Evolutionary conservation across 116 monocot species (phyloP), one percentile per base, ranked within the genome.

Genomic region (Trichopus zeylanicus): DNA sequence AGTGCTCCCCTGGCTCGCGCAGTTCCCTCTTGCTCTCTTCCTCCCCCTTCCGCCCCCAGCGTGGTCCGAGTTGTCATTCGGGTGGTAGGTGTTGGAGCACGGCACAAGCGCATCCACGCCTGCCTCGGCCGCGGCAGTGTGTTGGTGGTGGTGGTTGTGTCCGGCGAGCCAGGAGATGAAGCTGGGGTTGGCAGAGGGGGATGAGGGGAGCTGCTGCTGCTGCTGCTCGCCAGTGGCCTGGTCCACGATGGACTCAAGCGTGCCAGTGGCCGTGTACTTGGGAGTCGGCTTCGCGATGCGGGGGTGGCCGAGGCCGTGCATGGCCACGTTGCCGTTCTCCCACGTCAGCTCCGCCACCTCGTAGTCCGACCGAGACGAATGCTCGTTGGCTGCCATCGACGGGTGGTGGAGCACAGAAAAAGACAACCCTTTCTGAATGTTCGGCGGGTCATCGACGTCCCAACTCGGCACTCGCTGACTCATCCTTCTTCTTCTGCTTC

Each of bases 331-430:
- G 28, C 80, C 80, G 26, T 91, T 77, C 65, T 74, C 72, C 91
- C 91, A 91, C 2, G 74, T 82, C 34, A 91, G 69, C 77, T 91
- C 91, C 6, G 79, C 71, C 56, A 91, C 91, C 59, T 84, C 88
- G 24, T 70, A 46, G 24, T 75, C 74, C 12, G 24, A 33, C 64
- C 55, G 42, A n/a, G 42, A 13, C 42, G 16, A 16, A n/a, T 42
- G 42, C n/a, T 18, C 1, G 8, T 31, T 0, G 48, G 37, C 4
- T 39, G 31, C 6, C 9, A 34, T 70, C n/a, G n/a, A 15, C 27
- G 33, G 42, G 5, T 28, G 33, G 46, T 6, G 56, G 12, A 16
- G 42, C 42, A 12, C n/a, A 16, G 73, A n/a, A n/a, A n/a, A n/a
- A n/a, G n/a, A n/a, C n/a, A n/a, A 22, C 4, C 32, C 27, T 48